phyloP scores from a whole-genome alignment of 176 grass and related monocot genomes.

The Eleusine coracana region DNA sequence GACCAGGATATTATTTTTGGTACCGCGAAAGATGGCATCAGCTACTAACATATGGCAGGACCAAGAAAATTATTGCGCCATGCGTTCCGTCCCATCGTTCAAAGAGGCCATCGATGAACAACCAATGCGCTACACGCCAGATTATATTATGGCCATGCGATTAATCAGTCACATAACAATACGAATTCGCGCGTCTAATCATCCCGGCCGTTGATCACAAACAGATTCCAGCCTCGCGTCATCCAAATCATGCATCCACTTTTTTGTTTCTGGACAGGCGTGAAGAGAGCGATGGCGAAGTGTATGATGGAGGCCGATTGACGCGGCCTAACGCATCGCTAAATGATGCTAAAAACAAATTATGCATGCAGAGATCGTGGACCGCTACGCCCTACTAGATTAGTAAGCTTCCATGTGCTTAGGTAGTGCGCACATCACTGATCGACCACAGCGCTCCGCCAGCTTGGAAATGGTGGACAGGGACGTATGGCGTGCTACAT shows the following conservation, averaged over 20 bases:
- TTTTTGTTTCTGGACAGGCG: background rate
- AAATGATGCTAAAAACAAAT: background rate
- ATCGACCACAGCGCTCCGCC: too few species aligned
- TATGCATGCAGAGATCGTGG: background rate
- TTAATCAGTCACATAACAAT: too few species aligned
- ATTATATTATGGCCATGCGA: too few species aligned
- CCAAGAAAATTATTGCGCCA: background rate
- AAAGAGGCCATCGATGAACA: too few species aligned
- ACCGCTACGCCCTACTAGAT: background rate
- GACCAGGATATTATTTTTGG: background rate
- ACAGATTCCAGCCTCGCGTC: too few species aligned
- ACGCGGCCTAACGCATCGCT: background rate
- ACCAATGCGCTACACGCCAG: too few species aligned
- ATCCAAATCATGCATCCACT: background rate
- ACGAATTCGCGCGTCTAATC: too few species aligned
- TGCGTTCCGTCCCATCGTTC: background rate
- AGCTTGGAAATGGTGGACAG: background rate
- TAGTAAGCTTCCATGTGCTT: background rate
- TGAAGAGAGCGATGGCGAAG: background rate
- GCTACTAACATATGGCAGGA: background rate
- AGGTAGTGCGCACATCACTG: background rate
- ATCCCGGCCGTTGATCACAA: too few species aligned
- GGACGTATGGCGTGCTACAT: background rate
- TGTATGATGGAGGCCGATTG: background rate
- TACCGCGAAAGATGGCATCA: background rate